phyloP scores from a whole-genome alignment of 148 eudicot genomes.

The Limonium bicolor region DNA sequence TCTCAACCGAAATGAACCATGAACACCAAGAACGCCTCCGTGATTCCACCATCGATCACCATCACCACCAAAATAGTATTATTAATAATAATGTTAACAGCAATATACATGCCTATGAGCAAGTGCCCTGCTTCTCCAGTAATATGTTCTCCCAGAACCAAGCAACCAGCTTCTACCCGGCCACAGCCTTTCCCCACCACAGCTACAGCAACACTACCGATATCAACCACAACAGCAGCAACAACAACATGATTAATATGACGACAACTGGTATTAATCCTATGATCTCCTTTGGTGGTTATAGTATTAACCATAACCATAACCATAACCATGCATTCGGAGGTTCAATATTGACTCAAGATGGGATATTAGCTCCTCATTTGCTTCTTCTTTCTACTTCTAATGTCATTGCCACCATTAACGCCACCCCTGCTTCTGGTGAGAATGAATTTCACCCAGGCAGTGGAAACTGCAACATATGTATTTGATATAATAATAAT shows the following conservation, averaged over 20 bases:
- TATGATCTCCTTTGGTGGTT: too few relatives aligned
- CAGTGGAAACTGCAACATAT: too few relatives aligned
- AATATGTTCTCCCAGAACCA: not conserved
- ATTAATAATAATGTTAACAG: not conserved
- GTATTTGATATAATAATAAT: too few relatives aligned
- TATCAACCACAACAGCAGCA: not conserved
- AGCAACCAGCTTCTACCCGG: not conserved
- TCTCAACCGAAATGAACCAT: not conserved
- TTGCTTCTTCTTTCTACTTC: too few relatives aligned
- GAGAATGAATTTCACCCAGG: not conserved
- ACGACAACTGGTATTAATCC: too few relatives aligned
- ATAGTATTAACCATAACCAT: too few relatives aligned
- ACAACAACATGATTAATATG: too few relatives aligned
- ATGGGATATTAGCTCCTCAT: too few relatives aligned
- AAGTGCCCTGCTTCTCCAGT: conserved; percentile 11
- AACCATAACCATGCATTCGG: too few relatives aligned
- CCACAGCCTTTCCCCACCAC: not conserved
- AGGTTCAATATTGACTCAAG: too few relatives aligned
- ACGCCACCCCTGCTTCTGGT: not conserved
- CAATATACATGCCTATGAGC: conserved; percentile 1
- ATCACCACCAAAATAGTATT: not conserved
- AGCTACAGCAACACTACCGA: not conserved
- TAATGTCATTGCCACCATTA: not conserved
- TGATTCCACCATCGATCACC: not conserved
- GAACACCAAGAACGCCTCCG: not conserved